Conservation (phyloP, 768 basidiomycete genomes). For the Xanthoconium purpureum region DNA sequence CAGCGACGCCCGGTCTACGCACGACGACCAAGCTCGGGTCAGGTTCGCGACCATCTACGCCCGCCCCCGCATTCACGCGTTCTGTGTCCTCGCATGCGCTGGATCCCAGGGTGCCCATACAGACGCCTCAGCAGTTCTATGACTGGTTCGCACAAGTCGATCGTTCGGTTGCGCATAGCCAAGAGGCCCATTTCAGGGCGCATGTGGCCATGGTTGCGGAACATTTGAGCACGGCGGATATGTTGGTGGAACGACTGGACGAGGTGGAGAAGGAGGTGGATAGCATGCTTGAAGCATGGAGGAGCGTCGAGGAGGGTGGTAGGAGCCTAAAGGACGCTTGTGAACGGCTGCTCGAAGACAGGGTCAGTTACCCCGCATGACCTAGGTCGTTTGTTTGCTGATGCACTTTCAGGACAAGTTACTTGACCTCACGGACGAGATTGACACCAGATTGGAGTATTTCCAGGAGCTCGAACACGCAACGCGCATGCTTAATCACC, state of each 20-base stretch:
- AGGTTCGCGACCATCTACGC: constrained; percentile 48
- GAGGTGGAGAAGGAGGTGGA: constrained; percentile 72
- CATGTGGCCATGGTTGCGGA: constrained; percentile 75
- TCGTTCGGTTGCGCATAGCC: constrained; percentile 85
- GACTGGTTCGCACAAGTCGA: constrained; percentile 95
- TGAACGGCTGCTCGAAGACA: constrained; percentile 83
- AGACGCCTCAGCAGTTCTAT: constrained; percentile 93
- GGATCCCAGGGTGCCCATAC: constrained; percentile 74
- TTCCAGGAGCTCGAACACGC: constrained; percentile 94
- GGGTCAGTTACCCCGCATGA: constrained; percentile 48
- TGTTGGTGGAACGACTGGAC: constrained; percentile 66
- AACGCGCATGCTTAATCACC: constrained; percentile 90
- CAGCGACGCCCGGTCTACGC: constrained; percentile 37
- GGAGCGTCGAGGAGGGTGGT: constrained; percentile 89
- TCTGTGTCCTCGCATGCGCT: constrained; percentile 46
- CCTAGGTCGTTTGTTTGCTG: not conserved
- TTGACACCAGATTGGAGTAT: constrained; percentile 79
- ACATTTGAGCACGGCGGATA: constrained; percentile 76
- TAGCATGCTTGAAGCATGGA: constrained; percentile 81
- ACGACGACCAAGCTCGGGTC: constrained; percentile 37
- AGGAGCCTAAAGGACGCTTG: constrained; percentile 88
- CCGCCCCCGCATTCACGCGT: constrained; percentile 20
- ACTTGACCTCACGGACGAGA: constrained; percentile 76
- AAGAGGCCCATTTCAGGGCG: constrained; percentile 88
- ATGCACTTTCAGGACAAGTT: constrained; percentile 59